Conservation (phyloP, 2,329 filamentous ascomycete species). For the Pseudocercospora eumusae region DNA sequence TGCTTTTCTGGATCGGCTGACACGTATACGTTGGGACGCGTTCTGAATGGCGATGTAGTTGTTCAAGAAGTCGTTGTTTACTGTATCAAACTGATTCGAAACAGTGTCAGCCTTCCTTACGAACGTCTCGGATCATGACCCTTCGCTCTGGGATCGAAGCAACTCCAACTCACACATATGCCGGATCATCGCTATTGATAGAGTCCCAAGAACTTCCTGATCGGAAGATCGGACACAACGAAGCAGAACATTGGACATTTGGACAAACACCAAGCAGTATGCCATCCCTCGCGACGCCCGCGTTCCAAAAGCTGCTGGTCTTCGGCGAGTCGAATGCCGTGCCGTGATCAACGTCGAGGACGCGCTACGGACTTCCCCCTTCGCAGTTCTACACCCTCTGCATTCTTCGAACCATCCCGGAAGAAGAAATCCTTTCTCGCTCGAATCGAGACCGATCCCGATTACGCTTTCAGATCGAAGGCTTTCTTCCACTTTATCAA, state of each 20-base stretch:
- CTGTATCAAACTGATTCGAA: slow-evolving; percentile 63
- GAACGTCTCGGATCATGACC: neutral
- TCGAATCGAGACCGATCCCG: slow-evolving; percentile 70
- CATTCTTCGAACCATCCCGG: slow-evolving; percentile 61
- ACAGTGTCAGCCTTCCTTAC: slow-evolving; percentile 10
- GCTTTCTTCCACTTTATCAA: slow-evolving; percentile 46
- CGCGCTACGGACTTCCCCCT: slow-evolving; percentile 66
- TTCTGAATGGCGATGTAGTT: slow-evolving; percentile 77
- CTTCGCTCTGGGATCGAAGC: neutral
- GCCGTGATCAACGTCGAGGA: slow-evolving; percentile 70
- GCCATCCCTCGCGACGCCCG: slow-evolving; percentile 58
- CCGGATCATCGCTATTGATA: slow-evolving; percentile 73
- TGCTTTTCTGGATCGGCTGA: slow-evolving; percentile 71
- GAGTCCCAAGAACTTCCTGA: slow-evolving; percentile 68
- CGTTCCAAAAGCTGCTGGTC: slow-evolving; percentile 60
- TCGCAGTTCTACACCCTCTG: slow-evolving; percentile 55
- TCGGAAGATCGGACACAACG: slow-evolving; percentile 62
- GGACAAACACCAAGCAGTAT: slow-evolving; percentile 72
- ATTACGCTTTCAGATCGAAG: slow-evolving; percentile 51
- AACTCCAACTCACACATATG: slow-evolving; percentile 56
- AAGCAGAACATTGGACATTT: slow-evolving; percentile 67
- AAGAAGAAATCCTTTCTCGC: slow-evolving; percentile 47
- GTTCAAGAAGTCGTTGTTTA: slow-evolving; percentile 67
- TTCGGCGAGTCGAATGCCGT: slow-evolving; percentile 65
- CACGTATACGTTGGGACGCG: slow-evolving; percentile 64